A percentile compares a stretch with the other conserved stretches of the same genome.
These are phyloP conservation scores for Tolypocladium ophioglossoides DNA, from an alignment of 2,329 filamentous ascomycete genomes.

Conservation along the genomic window DNA sequence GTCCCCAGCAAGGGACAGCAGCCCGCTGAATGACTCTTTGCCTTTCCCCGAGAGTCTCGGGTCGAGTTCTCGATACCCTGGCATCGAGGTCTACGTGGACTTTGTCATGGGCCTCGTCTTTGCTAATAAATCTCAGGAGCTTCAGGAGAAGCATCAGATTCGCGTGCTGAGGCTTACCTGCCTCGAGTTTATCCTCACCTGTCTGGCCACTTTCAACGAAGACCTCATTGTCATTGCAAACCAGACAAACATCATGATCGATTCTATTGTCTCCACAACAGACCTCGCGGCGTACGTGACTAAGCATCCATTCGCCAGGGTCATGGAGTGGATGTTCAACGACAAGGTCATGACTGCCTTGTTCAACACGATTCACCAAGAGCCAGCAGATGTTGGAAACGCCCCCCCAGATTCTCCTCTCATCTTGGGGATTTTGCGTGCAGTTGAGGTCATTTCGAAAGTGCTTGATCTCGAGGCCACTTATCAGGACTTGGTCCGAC, in stretches of 20 bases:
- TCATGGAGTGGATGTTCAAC: conserved; percentile 98
- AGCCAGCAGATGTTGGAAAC: conserved; percentile 60
- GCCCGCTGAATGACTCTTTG: conserved; percentile 59
- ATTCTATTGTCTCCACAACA: conserved; percentile 62
- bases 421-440: conserved; percentile 65
- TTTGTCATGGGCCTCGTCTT: conserved; percentile 77
- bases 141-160: conserved; percentile 56
- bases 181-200: conserved; percentile 71
- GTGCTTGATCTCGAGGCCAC: conserved; percentile 83
- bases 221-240: conserved; percentile 80
- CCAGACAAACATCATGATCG: conserved; percentile 63
- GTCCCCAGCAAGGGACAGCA: conserved; percentile 50
- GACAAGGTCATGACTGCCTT: conserved; percentile 74
- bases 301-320: conserved; percentile 83
- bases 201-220: conserved; percentile 84
- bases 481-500: conserved; percentile 80
- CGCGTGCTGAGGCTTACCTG: conserved; percentile 69
- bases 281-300: conserved; percentile 71
- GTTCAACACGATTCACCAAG: conserved; percentile 69
- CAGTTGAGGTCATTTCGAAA: conserved; percentile 74
- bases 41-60: conserved; percentile 84
- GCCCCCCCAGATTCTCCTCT: conserved; percentile 70
- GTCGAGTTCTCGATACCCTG: conserved; percentile 61
- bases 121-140: conserved; percentile 52
- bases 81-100: conserved; percentile 88